A percentile compares a stretch with the other conserved stretches of the same genome.
Conservation (phyloP, 2,329 filamentous ascomycete genomes). For the Chrysoporthe cubensis region DNA sequence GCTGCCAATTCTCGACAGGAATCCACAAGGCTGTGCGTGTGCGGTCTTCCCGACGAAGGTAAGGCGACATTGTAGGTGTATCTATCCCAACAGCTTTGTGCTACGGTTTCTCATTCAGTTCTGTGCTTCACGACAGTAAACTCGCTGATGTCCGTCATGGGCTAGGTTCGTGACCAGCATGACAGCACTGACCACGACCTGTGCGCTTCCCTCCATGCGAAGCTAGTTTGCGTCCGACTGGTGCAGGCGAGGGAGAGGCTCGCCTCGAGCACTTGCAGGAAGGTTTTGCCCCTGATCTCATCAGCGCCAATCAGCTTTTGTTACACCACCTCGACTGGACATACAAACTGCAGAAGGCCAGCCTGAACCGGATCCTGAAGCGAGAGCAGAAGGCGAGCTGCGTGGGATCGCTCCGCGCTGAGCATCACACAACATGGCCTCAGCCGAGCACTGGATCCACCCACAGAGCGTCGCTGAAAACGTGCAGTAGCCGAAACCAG, state of each 20-base stretch:
- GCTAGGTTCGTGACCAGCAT: background rate
- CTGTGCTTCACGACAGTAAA: background rate
- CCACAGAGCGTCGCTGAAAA: conserved; percentile 3
- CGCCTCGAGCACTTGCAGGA: background rate
- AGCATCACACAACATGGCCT: conserved; percentile 22
- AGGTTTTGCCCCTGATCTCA: conserved; percentile 4
- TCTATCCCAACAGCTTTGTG: too few species aligned
- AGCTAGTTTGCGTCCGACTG: background rate
- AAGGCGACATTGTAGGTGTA: too few species aligned
- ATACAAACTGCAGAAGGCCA: conserved; percentile 23
- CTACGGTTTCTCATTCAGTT: background rate
- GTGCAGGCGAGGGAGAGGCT: background rate
- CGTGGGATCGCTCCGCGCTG: conserved; percentile 6
- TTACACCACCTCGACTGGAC: conserved; percentile 16
- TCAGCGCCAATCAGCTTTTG: conserved; percentile 7
- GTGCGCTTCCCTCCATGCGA: background rate
- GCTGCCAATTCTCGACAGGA: background rate
- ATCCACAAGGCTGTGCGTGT: background rate
- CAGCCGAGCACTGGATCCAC: conserved; percentile 8
- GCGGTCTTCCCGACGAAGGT: background rate
- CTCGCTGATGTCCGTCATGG: background rate
- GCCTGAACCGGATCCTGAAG: conserved; percentile 16
- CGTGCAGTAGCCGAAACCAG: conserved; percentile 21
- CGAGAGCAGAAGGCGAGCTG: conserved; percentile 26
- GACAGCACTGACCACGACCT: background rate